These are phyloP conservation scores for Letharia columbiana DNA, from an alignment of 495 filamentous ascomycete genomes.

Conservation along the genomic window DNA sequence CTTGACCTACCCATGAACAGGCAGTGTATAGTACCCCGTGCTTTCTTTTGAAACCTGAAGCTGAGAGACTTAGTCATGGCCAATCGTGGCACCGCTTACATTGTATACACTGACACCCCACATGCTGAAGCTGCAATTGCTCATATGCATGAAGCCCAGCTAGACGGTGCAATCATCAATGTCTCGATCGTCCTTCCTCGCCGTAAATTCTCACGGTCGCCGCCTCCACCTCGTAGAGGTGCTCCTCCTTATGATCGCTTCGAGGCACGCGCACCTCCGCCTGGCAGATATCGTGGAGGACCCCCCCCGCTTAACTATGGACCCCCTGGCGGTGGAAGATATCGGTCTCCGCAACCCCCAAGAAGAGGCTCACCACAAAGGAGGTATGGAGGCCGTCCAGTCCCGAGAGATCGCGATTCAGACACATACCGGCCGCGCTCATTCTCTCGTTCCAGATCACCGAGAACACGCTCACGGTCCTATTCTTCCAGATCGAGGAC, in stretches of 20 bases:
- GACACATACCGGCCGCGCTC: slow-evolving; percentile 44
- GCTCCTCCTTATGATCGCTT: slow-evolving; percentile 29
- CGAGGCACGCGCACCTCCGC: slow-evolving; percentile 32
- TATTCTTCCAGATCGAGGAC: slow-evolving; percentile 27
- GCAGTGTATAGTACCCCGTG: slow-evolving; percentile 53
- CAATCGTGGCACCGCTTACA: slow-evolving; percentile 92
- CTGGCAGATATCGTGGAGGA: slow-evolving; percentile 23
- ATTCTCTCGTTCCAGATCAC: slow-evolving; percentile 38
- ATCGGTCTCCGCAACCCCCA: slow-evolving; percentile 27
- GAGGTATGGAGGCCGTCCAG: slow-evolving; percentile 32
- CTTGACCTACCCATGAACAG: slow-evolving; percentile 84
- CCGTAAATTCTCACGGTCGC: slow-evolving; percentile 49
- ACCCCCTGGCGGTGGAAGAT: slow-evolving; percentile 16
- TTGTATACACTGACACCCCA: slow-evolving; percentile 66
- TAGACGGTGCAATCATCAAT: slow-evolving; percentile 79
- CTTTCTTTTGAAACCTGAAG: not conserved
- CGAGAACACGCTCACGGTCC: slow-evolving; percentile 29
- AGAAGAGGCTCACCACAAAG: slow-evolving; percentile 33
- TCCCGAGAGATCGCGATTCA: slow-evolving; percentile 33
- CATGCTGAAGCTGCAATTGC: slow-evolving; percentile 85
- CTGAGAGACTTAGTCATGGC: slow-evolving; percentile 55
- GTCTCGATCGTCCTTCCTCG: slow-evolving; percentile 92
- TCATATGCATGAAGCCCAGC: slow-evolving; percentile 95
- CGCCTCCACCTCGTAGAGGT: slow-evolving; percentile 34
- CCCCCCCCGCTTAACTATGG: slow-evolving; percentile 23